Conservation (phyloP, 2,329 filamentous ascomycete genomes). For the Scopulariopsis brevicaulis region DNA sequence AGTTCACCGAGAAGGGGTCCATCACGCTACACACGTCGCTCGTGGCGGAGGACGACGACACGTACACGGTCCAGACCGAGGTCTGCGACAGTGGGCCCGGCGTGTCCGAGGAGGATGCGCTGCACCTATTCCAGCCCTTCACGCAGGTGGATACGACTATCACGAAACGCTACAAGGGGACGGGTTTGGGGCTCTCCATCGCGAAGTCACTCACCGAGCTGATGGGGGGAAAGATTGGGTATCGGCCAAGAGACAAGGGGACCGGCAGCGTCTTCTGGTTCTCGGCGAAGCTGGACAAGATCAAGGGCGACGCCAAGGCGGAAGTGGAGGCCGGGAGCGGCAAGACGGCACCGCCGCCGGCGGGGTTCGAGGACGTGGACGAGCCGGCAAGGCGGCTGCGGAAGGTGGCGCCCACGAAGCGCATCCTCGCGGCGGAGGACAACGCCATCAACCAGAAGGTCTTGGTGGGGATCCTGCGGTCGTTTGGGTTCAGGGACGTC, state of each 20-base stretch:
- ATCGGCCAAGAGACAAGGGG: conserved; percentile 28
- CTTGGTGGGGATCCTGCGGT: conserved; percentile 21
- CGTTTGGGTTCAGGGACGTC: conserved; percentile 25
- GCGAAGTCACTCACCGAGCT: conserved; percentile 43
- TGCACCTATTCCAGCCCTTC: conserved; percentile 42
- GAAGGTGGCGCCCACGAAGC: conserved; percentile 24
- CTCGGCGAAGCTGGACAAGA: conserved; percentile 26
- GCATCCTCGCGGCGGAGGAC: conserved; percentile 26
- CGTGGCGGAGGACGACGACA: conserved; percentile 24
- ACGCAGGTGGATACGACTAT: conserved; percentile 40
- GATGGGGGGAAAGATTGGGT: conserved; percentile 37
- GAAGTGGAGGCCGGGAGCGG: conserved; percentile 12
- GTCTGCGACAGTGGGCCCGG: conserved; percentile 44
- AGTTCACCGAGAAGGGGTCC: conserved; percentile 47
- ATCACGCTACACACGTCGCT: conserved; percentile 31
- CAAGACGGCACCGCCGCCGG: conserved; percentile 7
- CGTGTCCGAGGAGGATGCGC: conserved; percentile 28
- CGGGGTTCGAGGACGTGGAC: conserved; percentile 12
- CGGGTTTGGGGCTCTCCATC: conserved; percentile 44
- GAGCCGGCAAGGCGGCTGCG: conserved; percentile 15
- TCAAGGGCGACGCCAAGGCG: conserved; percentile 9
- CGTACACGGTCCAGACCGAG: conserved; percentile 35
- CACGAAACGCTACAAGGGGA: conserved; percentile 42
- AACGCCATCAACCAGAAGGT: conserved; percentile 30
- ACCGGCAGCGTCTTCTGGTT: conserved; percentile 42